Evolutionary conservation across 2,329 filamentous ascomycete species (phyloP).

Genomic region (Trichoderma endophyticum): DNA sequence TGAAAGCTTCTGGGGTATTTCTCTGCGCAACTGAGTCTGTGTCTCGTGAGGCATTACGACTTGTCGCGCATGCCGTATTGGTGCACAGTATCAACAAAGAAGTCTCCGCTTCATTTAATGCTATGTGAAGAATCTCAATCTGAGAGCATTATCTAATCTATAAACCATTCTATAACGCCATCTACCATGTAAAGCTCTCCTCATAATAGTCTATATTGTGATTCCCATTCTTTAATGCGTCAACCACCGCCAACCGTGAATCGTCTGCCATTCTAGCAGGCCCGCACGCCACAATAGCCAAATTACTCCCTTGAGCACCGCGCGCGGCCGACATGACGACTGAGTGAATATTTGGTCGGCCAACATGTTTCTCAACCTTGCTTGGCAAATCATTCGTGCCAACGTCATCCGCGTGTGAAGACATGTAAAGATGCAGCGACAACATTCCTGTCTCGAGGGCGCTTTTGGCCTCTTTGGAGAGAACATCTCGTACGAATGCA

Average conservation of each 20-base stretch:
- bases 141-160: background rate
- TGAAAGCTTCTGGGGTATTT: too few species aligned
- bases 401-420: slow-evolving; percentile 12
- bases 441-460: slow-evolving; percentile 30
- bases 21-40: too few species aligned
- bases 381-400: slow-evolving; percentile 18
- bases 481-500: slow-evolving; percentile 35
- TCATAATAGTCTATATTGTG: slow-evolving; percentile 41
- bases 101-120: too few species aligned
- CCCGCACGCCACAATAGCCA: slow-evolving; percentile 45
- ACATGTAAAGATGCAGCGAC: slow-evolving; percentile 36
- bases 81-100: too few species aligned
- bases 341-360: slow-evolving; percentile 34
- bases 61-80: too few species aligned
- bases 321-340: slow-evolving; percentile 32
- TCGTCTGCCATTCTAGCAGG: slow-evolving; percentile 46
- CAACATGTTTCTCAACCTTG: slow-evolving; percentile 22
- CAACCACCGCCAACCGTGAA: slow-evolving; percentile 36
- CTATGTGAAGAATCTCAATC: background rate
- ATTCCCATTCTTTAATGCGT: slow-evolving; percentile 28
- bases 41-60: too few species aligned
- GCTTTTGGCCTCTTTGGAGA: slow-evolving; percentile 33
- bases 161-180: background rate
- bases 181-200: slow-evolving; percentile 43
- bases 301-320: slow-evolving; percentile 23